Evolutionary conservation across 768 basidiomycete genomes (phyloP), one percentile per base, ranked within the genome.

Genomic region (Tubosaeta sp.): DNA sequence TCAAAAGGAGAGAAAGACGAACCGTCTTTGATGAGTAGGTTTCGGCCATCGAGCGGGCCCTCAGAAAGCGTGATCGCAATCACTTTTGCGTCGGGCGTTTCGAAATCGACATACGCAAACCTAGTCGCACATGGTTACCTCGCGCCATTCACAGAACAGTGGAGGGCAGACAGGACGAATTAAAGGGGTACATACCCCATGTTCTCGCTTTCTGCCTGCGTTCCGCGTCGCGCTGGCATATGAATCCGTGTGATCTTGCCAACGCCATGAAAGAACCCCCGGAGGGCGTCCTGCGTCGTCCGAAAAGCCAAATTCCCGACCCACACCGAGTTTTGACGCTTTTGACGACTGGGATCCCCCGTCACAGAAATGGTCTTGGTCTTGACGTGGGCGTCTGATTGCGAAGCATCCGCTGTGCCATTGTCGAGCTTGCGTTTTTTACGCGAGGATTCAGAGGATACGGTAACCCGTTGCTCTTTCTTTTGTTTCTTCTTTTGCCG

Each of bases 41-140:
- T 84, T 55, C 96, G 78, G 6, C 95, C 95, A 25, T 94, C 79
- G 13, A 97, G 73, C 48, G 81, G 81, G 30, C 81, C 75, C 67
- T 99, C 96, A 4, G 92, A 91, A 38, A 87, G 72, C 4, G 81
- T 74, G 54, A 97, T 87, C 27, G 94, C 95, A 38, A 77, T 71
- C 4, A 61, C 63, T 63, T 95, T 90, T 12, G 80, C 83, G 29
- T 93, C 90, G 0, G 78, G 70, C 1, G 85, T 85, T 3, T 82
- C 78, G 66, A 98, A 96, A 71, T 98, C 95, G 52, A 98, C 88
- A 72, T 97, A 97, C 32, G 96, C 96, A 68, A 93, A 99, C 34
- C 95, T 97, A 52, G 40, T 27, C 18, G 9, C 36, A 21, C 22
- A 49, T 24, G 46, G 54, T 54, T 50, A 61, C n/a, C 34, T 44